Conservation (phyloP, 225 moss, liverwort and hornwort species). For the Asterella californica region DNA sequence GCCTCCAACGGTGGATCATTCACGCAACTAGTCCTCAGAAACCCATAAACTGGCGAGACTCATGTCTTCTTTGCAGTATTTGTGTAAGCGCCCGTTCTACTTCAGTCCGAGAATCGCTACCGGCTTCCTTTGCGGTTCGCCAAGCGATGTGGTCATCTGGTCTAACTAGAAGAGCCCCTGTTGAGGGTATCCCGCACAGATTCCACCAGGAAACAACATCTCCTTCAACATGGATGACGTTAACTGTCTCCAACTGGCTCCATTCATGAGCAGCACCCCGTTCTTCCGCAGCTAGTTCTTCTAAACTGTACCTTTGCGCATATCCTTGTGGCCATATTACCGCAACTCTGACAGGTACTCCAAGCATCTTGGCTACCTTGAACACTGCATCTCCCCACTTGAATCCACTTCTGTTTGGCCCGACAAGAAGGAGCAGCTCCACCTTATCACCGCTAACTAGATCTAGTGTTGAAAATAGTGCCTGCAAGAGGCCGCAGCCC, state of each 20-base stretch:
- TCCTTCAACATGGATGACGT: constrained; percentile 56
- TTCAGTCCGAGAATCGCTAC: not conserved
- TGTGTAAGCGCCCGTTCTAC: constrained; percentile 16
- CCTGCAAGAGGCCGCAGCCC: constrained; percentile 18
- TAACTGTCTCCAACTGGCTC: constrained; percentile 33
- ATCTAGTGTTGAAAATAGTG: constrained; percentile 67
- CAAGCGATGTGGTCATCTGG: constrained; percentile 94
- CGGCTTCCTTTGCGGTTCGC: constrained; percentile 42
- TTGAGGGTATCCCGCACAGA: constrained; percentile 47
- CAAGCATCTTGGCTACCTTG: constrained; percentile 30
- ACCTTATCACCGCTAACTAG: constrained; percentile 49
- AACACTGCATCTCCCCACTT: constrained; percentile 66
- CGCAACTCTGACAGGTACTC: constrained; percentile 45
- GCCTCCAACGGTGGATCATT: not conserved
- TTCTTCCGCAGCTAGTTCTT: constrained; percentile 30
- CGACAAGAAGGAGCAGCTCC: constrained; percentile 60
- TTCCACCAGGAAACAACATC: constrained; percentile 58
- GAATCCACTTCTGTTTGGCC: constrained; percentile 57
- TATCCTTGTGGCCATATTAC: constrained; percentile 62
- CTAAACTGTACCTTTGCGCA: constrained; percentile 13
- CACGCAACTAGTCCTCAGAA: not conserved
- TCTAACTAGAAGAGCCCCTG: constrained; percentile 76
- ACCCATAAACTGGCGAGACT: not conserved
- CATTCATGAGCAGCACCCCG: constrained; percentile 33
- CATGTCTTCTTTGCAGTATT: constrained; percentile 4